These are phyloP conservation scores for Boletellus ananas DNA, from an alignment of 768 basidiomycete genomes.

Conservation along the genomic window DNA sequence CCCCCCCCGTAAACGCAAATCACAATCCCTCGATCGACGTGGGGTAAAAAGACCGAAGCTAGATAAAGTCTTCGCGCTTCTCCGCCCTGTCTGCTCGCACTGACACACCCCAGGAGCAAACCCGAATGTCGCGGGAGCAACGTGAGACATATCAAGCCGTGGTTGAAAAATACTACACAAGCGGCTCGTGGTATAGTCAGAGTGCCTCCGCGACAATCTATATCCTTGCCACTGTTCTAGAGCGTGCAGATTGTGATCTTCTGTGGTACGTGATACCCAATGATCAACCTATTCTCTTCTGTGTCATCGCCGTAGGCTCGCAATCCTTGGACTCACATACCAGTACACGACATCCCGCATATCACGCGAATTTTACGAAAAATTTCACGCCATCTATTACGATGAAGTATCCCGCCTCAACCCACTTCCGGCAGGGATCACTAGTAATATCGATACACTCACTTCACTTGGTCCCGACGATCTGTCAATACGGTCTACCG, in stretches of 20 bases:
- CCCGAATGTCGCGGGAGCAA: slow-evolving; percentile 67
- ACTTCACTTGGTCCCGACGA: slow-evolving; percentile 78
- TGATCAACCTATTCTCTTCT: background rate
- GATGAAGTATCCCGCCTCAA: slow-evolving; percentile 95
- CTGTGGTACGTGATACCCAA: slow-evolving; percentile 60
- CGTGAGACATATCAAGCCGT: slow-evolving; percentile 57
- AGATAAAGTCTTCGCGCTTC: slow-evolving; percentile 38
- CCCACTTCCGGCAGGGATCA: slow-evolving; percentile 44
- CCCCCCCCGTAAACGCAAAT: slow-evolving; percentile 48
- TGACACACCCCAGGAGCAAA: slow-evolving; percentile 37
- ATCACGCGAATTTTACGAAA: slow-evolving; percentile 82
- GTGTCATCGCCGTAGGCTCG: slow-evolving; percentile 55
- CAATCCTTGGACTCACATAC: slow-evolving; percentile 88
- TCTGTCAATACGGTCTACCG: slow-evolving; percentile 70
- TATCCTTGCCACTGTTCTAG: slow-evolving; percentile 83
- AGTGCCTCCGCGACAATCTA: slow-evolving; percentile 88
- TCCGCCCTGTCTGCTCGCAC: background rate
- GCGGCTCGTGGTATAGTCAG: slow-evolving; percentile 86
- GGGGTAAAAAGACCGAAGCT: slow-evolving; percentile 58
- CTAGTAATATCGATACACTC: slow-evolving; percentile 38
- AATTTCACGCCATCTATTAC: slow-evolving; percentile 70
- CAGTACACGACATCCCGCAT: slow-evolving; percentile 89
- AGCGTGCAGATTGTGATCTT: slow-evolving; percentile 89
- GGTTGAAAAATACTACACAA: slow-evolving; percentile 77
- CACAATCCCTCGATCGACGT: slow-evolving; percentile 35